Evolutionary conservation across 1,284 basidiomycete genomes (phyloP).

Genomic region (Dichomitus squalens): DNA sequence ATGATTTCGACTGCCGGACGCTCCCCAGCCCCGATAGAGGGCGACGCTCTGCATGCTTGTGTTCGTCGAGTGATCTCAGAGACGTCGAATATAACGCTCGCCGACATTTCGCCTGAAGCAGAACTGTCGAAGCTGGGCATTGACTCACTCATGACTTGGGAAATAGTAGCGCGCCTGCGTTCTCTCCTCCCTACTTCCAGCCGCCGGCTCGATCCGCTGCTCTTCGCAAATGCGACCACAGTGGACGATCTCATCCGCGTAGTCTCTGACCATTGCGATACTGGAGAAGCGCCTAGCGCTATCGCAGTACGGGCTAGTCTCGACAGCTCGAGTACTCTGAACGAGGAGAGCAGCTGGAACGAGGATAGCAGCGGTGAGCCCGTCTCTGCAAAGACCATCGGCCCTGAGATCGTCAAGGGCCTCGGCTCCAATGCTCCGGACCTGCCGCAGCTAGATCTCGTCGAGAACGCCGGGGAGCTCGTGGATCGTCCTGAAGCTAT

Average conservation of each 20-base stretch:
- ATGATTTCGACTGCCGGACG: neutral
- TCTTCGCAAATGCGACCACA: conserved; percentile 41
- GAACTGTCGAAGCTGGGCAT: conserved; percentile 51
- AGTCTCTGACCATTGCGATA: conserved; percentile 32
- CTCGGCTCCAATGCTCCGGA: neutral
- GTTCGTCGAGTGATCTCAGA: conserved; percentile 40
- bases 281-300: neutral
- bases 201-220: conserved; percentile 33
- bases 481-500: conserved; percentile 58
- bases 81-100: conserved; percentile 40
- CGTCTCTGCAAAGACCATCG: conserved; percentile 39
- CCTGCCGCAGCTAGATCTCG: conserved; percentile 41
- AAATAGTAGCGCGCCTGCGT: conserved; percentile 45
- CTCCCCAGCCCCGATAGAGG: neutral
- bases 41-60: neutral
- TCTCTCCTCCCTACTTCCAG: conserved; percentile 33
- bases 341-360: conserved; percentile 31
- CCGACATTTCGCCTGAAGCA: conserved; percentile 34
- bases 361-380: too few species aligned
- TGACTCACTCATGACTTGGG: conserved; percentile 60
- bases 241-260: conserved; percentile 30
- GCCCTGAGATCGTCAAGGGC: conserved; percentile 50
- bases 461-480: conserved; percentile 45
- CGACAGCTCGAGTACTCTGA: conserved; percentile 24
- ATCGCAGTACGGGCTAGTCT: conserved; percentile 13